Evolutionary conservation across 306 rosid species (phyloP).

Genomic region (Glycine latifolia): DNA sequence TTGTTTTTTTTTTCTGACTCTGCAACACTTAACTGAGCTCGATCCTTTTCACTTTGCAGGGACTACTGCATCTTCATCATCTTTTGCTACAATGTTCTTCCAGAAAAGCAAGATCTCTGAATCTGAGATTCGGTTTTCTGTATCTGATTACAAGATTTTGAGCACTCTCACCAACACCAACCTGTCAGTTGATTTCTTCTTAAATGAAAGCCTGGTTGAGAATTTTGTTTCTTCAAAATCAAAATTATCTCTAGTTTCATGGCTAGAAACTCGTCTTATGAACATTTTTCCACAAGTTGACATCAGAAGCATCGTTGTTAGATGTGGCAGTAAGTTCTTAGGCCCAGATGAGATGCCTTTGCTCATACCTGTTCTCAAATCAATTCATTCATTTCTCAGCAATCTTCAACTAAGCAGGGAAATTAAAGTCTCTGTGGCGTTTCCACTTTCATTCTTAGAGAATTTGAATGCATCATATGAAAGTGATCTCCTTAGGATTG

Average conservation of each 20-base stretch:
- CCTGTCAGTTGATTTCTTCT: slow-evolving; percentile 62
- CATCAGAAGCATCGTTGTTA: slow-evolving; percentile 54
- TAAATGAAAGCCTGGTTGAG: slow-evolving; percentile 51
- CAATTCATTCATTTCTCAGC: slow-evolving; percentile 52
- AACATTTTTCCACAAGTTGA: slow-evolving; percentile 51
- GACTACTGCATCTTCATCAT: slow-evolving; percentile 34
- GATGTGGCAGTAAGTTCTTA: slow-evolving; percentile 44
- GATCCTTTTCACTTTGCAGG: slow-evolving; percentile 7
- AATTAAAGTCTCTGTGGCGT: slow-evolving; percentile 59
- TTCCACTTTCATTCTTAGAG: slow-evolving; percentile 59
- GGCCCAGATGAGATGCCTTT: slow-evolving; percentile 46
- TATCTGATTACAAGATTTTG: slow-evolving; percentile 51
- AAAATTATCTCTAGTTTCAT: slow-evolving; percentile 46
- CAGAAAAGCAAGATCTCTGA: slow-evolving; percentile 52
- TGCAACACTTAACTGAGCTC: slow-evolving; percentile 1
- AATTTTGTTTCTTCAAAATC: slow-evolving; percentile 34
- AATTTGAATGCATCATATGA: slow-evolving; percentile 44
- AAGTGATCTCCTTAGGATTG: slow-evolving; percentile 48
- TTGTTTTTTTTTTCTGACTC: slow-evolving; percentile 44
- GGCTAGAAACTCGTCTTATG: slow-evolving; percentile 52
- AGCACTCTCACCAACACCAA: slow-evolving; percentile 48
- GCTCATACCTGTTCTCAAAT: slow-evolving; percentile 49
- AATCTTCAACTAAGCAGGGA: slow-evolving; percentile 41
- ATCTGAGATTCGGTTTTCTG: slow-evolving; percentile 56
- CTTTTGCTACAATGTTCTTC: slow-evolving; percentile 37